Percentiles rank a stretch among this genome's conserved stretches.
Conservation (phyloP, 257 asterid species). For the Euphrasia confusa region DNA sequence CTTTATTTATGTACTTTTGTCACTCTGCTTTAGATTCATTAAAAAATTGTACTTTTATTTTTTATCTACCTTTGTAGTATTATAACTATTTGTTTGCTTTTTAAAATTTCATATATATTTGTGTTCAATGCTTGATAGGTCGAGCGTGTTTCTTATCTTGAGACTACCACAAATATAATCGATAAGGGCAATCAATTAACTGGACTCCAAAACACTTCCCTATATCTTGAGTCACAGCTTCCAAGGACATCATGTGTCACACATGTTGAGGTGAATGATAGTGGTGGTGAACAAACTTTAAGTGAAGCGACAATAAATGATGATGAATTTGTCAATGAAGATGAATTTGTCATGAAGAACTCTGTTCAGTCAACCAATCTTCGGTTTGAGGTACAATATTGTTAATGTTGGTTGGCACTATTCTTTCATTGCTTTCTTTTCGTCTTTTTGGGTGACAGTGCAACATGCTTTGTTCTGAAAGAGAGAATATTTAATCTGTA, state of each 20-base stretch:
- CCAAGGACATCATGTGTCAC: slow-evolving; percentile 23
- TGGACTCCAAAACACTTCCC: slow-evolving; percentile 21
- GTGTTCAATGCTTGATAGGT: slow-evolving; percentile 40
- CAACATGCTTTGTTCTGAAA: slow-evolving; percentile 14
- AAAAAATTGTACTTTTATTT: not conserved
- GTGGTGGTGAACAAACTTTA: slow-evolving; percentile 27
- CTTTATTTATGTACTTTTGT: not conserved
- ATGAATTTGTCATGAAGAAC: slow-evolving; percentile 29
- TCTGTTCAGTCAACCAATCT: slow-evolving; percentile 42
- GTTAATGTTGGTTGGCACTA: slow-evolving; percentile 7
- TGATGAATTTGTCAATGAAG: slow-evolving; percentile 31
- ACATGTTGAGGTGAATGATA: slow-evolving; percentile 20
- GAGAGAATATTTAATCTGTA: not conserved
- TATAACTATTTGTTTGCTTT: not conserved
- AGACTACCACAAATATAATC: slow-evolving; percentile 31
- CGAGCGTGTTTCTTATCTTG: slow-evolving; percentile 53
- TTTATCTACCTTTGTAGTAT: not conserved
- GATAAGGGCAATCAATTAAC: slow-evolving; percentile 32
- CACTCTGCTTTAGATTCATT: not conserved
- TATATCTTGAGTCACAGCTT: slow-evolving; percentile 27
- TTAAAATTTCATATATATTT: slow-evolving; percentile 3
- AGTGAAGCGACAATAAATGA: slow-evolving; percentile 25
- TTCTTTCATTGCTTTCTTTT: not conserved
- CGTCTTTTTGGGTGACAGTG: not conserved
- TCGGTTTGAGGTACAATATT: slow-evolving; percentile 78